Percentiles rank a stretch among this genome's conserved stretches.
These are phyloP conservation scores for Bipolaris bicolor DNA, from an alignment of 2,329 filamentous ascomycete species.

Conservation along the genomic window DNA sequence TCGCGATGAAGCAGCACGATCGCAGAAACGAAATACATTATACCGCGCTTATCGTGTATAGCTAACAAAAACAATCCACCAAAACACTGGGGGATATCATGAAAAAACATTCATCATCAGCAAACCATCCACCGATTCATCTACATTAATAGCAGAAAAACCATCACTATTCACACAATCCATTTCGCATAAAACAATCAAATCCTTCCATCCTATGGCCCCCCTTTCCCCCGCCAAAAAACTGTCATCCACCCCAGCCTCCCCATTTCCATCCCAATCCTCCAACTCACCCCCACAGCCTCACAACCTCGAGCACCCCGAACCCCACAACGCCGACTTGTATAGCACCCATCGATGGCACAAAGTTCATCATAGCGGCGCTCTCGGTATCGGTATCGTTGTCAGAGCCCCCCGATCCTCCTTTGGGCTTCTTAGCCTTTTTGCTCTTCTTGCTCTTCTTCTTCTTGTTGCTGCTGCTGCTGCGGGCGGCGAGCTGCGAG, in stretches of 20 bases:
- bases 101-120: too few relatives aligned
- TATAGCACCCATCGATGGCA: conserved; percentile 30
- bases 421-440: neutral
- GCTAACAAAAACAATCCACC: too few relatives aligned
- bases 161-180: too few relatives aligned
- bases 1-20: too few relatives aligned
- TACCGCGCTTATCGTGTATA: too few relatives aligned
- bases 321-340: conserved; percentile 36
- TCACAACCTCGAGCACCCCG: conserved; percentile 31
- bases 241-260: neutral
- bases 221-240: neutral
- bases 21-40: too few relatives aligned
- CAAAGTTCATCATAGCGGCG: conserved; percentile 25
- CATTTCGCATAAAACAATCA: too few relatives aligned
- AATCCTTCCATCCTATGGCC: too few relatives aligned
- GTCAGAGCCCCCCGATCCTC: neutral
- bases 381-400: conserved; percentile 15
- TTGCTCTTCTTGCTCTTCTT: conserved; percentile 10
- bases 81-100: too few relatives aligned
- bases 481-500: conserved; percentile 29
- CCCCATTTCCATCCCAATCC: neutral
- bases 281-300: conserved; percentile 27
- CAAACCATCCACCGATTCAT: too few relatives aligned
- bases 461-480: conserved; percentile 14
- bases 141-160: too few relatives aligned